A percentile compares a stretch with the other conserved stretches of the same genome.
phyloP scores from a whole-genome alignment of 2,329 filamentous ascomycete genomes.

The Mycosphaerella arachidis region DNA sequence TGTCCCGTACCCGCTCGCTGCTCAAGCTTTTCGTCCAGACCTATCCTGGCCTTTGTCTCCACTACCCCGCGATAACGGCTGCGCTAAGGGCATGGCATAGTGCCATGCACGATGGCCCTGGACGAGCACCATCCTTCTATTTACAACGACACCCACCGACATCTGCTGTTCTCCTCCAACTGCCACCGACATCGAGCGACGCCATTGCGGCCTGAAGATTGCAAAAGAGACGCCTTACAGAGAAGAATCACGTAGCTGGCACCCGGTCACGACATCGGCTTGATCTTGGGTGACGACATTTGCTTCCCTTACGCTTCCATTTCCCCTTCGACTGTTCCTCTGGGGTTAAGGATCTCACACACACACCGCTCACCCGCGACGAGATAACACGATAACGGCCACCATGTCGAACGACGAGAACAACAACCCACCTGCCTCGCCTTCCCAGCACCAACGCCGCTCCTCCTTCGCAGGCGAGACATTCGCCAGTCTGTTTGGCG shows the following conservation, averaged over 20 bases:
- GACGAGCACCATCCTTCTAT: background rate
- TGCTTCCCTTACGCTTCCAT: background rate
- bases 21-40: background rate
- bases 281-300: background rate
- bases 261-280: background rate
- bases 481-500: constrained; percentile 46
- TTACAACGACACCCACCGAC: background rate
- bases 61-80: background rate
- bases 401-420: constrained; percentile 21
- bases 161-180: background rate
- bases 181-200: background rate
- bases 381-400: background rate
- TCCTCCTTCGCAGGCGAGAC: constrained; percentile 47
- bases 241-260: background rate
- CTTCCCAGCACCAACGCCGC: constrained; percentile 36
- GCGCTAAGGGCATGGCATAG: background rate
- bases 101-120: background rate
- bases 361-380: constrained; percentile 4
- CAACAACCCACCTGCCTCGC: constrained; percentile 9
- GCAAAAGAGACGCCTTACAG: background rate
- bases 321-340: background rate
- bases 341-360: background rate
- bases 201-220: background rate
- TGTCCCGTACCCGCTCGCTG: background rate
- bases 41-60: background rate